A percentile compares a stretch with the other conserved stretches of the same genome.
phyloP scores from a whole-genome alignment of 2,329 filamentous ascomycete species.

The Coleophoma eucalyptorum region DNA sequence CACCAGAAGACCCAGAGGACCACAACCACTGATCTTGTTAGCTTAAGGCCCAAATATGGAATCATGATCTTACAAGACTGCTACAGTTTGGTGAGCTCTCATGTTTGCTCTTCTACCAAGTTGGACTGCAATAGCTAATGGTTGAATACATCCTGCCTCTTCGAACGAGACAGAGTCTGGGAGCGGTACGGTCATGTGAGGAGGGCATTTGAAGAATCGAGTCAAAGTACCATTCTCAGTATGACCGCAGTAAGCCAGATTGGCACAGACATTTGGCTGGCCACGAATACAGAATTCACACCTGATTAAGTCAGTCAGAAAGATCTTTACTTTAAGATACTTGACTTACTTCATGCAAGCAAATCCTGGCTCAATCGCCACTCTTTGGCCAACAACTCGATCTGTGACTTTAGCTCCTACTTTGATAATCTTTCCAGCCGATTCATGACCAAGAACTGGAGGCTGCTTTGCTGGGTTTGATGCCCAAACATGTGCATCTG shows the following conservation, averaged over 20 bases:
- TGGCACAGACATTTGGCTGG: slow-evolving; percentile 61
- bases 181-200: slow-evolving; percentile 62
- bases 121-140: slow-evolving; percentile 59
- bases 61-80: slow-evolving; percentile 20
- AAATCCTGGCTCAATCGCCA: slow-evolving; percentile 42
- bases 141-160: slow-evolving; percentile 64
- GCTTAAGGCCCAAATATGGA: background rate
- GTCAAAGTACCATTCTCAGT: slow-evolving; percentile 65
- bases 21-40: slow-evolving; percentile 18
- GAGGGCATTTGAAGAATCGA: slow-evolving; percentile 49
- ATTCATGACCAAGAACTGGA: slow-evolving; percentile 42
- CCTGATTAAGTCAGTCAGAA: background rate
- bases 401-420: slow-evolving; percentile 36
- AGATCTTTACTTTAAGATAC: background rate
- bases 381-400: slow-evolving; percentile 36
- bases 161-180: slow-evolving; percentile 55
- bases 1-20: slow-evolving; percentile 23
- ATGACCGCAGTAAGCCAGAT: slow-evolving; percentile 65
- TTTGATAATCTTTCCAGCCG: slow-evolving; percentile 34
- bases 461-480: slow-evolving; percentile 25
- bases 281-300: slow-evolving; percentile 35
- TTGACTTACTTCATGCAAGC: slow-evolving; percentile 29
- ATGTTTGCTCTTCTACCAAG: slow-evolving; percentile 46
- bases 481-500: slow-evolving; percentile 44
- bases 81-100: slow-evolving; percentile 18